phyloP scores from a whole-genome alignment of 2,329 filamentous ascomycete genomes.

The Rugonectria rugulosa region DNA sequence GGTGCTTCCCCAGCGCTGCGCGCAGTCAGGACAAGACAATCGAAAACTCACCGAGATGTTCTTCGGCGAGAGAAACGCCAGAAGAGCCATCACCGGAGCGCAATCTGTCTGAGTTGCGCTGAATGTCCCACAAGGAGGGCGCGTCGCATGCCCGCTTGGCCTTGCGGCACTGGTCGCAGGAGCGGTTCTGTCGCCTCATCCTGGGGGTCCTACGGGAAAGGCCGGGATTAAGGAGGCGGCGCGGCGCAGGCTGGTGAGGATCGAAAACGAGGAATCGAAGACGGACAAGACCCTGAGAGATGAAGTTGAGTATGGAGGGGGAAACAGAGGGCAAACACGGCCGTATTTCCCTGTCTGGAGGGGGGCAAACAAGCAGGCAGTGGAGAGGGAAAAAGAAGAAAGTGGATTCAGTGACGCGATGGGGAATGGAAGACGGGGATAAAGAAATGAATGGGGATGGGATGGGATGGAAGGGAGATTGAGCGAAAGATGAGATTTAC shows the following conservation, averaged over 20 bases:
- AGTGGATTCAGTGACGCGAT: constrained; percentile 24
- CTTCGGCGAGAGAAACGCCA: constrained; percentile 36
- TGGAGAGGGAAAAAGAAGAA: constrained; percentile 16
- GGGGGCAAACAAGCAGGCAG: constrained; percentile 7
- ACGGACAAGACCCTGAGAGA: neutral
- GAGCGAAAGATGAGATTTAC: constrained; percentile 36
- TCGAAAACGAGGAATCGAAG: neutral
- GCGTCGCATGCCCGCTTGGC: constrained; percentile 41
- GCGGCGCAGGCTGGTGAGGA: neutral
- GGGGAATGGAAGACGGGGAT: constrained; percentile 22
- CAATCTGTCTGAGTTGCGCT: constrained; percentile 37
- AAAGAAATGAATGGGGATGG: constrained; percentile 16
- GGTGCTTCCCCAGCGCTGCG: constrained; percentile 27
- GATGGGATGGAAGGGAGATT: constrained; percentile 29
- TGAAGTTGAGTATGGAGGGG: neutral
- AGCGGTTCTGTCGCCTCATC: constrained; percentile 41
- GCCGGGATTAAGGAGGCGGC: constrained; percentile 7
- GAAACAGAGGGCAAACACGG: constrained; percentile 6
- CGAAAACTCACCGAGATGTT: constrained; percentile 37
- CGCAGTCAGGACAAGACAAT: constrained; percentile 17
- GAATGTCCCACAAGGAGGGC: constrained; percentile 40
- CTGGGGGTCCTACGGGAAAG: constrained; percentile 17
- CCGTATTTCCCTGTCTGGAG: constrained; percentile 16
- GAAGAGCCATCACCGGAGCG: constrained; percentile 32
- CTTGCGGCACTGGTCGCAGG: constrained; percentile 41